phyloP scores from a whole-genome alignment of 805 yeast species.

The Osmozyma mogii region DNA sequence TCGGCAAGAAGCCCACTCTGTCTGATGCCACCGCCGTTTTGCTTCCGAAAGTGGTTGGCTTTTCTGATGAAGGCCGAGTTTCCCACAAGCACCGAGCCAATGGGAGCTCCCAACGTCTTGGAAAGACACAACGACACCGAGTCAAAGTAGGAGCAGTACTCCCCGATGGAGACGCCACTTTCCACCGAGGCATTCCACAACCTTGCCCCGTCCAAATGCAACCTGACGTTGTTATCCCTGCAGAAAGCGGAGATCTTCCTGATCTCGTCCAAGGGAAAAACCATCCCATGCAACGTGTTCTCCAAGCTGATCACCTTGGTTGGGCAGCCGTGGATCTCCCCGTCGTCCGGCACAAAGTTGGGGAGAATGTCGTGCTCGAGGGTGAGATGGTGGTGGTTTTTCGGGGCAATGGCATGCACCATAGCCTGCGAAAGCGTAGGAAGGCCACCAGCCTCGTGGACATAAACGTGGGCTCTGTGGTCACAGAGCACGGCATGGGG shows the following conservation, averaged over 20 bases:
- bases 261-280: constrained; percentile 34
- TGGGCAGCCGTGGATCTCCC: constrained; percentile 38
- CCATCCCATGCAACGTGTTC: constrained; percentile 36
- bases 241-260: constrained; percentile 28
- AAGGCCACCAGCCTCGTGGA: constrained; percentile 36
- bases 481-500: constrained; percentile 35
- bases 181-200: constrained; percentile 36
- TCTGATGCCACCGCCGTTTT: constrained; percentile 38
- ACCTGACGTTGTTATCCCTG: constrained; percentile 22
- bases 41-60: constrained; percentile 39
- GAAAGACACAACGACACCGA: constrained; percentile 36
- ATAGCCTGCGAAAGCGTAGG: constrained; percentile 37
- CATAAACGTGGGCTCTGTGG: constrained; percentile 27
- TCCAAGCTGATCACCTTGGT: constrained; percentile 37
- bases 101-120: constrained; percentile 36
- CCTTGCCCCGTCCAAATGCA: constrained; percentile 39
- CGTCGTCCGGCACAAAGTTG: constrained; percentile 34
- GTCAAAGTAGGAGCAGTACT: constrained; percentile 33
- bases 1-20: constrained; percentile 33
- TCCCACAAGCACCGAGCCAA: constrained; percentile 35
- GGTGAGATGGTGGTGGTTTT: constrained; percentile 27
- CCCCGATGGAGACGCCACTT: constrained; percentile 32
- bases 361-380: constrained; percentile 31
- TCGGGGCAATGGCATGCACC: constrained; percentile 31
- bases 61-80: constrained; percentile 23